Conservation (phyloP, 177 flowering plant species). For the Vitis hybrid region DNA sequence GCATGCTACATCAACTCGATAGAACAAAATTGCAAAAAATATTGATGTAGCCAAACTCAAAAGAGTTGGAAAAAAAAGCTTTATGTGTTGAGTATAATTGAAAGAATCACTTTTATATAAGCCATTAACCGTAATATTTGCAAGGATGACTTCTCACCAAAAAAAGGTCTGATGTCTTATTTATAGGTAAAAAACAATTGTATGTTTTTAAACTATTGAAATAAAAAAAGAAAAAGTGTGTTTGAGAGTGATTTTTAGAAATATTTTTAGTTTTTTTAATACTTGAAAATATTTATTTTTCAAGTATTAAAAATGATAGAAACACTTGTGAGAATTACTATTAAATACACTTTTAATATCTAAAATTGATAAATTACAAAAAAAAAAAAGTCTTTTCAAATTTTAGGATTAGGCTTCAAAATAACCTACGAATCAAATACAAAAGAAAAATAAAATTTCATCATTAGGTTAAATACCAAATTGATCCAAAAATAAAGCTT, state of each 20-base stretch:
- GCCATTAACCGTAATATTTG: background rate
- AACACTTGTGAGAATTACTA: too few relatives aligned
- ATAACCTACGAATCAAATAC: constrained; percentile 63
- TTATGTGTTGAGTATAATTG: too few relatives aligned
- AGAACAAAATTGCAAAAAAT: too few relatives aligned
- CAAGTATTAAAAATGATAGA: fast-evolving
- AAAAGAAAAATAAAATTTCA: background rate
- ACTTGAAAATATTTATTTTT: too few relatives aligned
- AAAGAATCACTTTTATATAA: too few relatives aligned
- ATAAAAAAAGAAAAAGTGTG: background rate
- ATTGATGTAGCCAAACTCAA: too few relatives aligned
- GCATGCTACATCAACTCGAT: too few relatives aligned
- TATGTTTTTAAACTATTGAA: background rate
- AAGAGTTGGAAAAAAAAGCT: too few relatives aligned
- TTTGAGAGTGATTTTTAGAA: too few relatives aligned
- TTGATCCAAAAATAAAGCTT: background rate
- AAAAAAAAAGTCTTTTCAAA: constrained; percentile 85
- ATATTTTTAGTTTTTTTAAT: too few relatives aligned
- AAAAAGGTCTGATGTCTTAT: background rate
- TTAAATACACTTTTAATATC: constrained; percentile 29
- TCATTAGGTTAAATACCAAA: background rate
- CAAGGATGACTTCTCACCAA: background rate
- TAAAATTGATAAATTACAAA: constrained; percentile 79
- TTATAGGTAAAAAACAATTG: too few relatives aligned
- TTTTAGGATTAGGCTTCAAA: constrained; percentile 96